phyloP scores from a whole-genome alignment of 179 eudicot genomes.

The Heliamphora pulchella region DNA sequence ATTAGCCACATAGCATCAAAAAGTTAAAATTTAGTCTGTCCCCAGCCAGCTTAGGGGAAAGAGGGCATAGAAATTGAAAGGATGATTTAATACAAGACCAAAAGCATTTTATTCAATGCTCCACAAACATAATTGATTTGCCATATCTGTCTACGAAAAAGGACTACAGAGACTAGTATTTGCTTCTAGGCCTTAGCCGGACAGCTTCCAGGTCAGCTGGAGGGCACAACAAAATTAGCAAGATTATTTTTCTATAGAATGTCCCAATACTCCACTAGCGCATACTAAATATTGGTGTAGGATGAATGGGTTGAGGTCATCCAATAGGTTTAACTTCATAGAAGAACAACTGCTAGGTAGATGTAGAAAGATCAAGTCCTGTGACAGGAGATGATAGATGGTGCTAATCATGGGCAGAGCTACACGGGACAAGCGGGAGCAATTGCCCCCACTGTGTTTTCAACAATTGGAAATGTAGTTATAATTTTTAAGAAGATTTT shows the following conservation, averaged over 20 bases:
- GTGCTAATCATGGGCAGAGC: neutral
- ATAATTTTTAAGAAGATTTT: too few relatives aligned
- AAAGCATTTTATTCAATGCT: neutral
- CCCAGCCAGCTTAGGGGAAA: neutral
- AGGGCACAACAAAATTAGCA: conserved; percentile 3
- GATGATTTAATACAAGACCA: neutral
- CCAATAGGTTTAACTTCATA: neutral
- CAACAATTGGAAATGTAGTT: too few relatives aligned
- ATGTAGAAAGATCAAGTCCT: neutral
- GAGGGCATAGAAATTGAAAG: neutral
- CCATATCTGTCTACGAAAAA: neutral
- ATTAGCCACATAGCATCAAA: neutral
- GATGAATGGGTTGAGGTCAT: neutral
- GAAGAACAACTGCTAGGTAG: conserved; percentile 2
- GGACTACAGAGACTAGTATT: neutral
- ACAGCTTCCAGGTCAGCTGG: too few relatives aligned
- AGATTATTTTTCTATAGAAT: neutral
- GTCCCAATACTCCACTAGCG: neutral
- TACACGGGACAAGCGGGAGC: too few relatives aligned
- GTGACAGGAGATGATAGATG: neutral
- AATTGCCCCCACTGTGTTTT: too few relatives aligned
- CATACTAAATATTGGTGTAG: neutral
- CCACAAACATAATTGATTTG: neutral
- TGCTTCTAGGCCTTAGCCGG: neutral
- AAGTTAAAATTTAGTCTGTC: neutral